Evolutionary conservation across 1,139 yeast genomes (phyloP).

Genomic region (Casaregolazyma suthepensis): DNA sequence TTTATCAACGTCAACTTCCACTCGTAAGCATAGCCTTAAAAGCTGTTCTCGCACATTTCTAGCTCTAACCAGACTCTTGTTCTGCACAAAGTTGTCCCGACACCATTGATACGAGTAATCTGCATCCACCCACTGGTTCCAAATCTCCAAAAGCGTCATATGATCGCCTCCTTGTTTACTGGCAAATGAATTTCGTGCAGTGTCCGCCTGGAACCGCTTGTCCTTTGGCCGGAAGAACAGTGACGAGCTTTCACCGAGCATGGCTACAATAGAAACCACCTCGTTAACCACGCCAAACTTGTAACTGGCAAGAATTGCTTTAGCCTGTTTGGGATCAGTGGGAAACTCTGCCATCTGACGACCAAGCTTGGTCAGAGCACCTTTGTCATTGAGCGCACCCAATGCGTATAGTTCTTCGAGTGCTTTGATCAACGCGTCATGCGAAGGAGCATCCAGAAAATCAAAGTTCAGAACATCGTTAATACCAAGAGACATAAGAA

Average conservation of each 20-base stretch:
- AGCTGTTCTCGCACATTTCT: conserved; percentile 71
- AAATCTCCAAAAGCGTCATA: conserved; percentile 63
- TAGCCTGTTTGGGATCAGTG: conserved; percentile 82
- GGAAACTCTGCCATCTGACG: conserved; percentile 90
- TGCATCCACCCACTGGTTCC: conserved; percentile 67
- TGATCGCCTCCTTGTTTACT: conserved; percentile 69
- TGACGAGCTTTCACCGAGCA: conserved; percentile 76
- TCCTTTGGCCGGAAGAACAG: conserved; percentile 72
- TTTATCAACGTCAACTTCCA: conserved; percentile 41
- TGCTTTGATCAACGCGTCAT: conserved; percentile 66
- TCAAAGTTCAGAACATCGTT: conserved; percentile 78
- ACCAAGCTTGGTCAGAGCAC: conserved; percentile 73
- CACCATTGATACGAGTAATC: conserved; percentile 82
- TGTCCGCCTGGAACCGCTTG: conserved; percentile 58
- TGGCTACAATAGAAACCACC: conserved; percentile 64
- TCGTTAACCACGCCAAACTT: conserved; percentile 56
- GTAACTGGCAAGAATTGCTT: conserved; percentile 60
- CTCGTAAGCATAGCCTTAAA: conserved; percentile 51
- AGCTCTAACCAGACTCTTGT: conserved; percentile 63
- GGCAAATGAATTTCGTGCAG: conserved; percentile 49
- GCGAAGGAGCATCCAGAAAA: conserved; percentile 80
- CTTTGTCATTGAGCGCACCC: conserved; percentile 81
- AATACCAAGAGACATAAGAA: conserved; percentile 75
- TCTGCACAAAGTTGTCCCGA: conserved; percentile 73
- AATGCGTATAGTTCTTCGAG: conserved; percentile 73